Evolutionary conservation across 768 basidiomycete genomes (phyloP).

Genomic region (Suillus luteus): DNA sequence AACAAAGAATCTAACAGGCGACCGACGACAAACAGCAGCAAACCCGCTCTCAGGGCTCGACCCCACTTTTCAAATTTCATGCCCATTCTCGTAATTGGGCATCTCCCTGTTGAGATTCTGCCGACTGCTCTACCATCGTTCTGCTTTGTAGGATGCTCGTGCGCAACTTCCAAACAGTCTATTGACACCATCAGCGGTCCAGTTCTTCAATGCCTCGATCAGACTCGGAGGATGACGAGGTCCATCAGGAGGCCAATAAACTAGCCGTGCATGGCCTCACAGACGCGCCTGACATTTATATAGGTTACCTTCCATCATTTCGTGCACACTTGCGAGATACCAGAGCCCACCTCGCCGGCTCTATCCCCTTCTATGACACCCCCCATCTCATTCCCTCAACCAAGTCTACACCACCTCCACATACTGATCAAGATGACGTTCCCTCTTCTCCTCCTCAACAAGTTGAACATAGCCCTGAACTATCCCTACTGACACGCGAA

Average conservation of each 20-base stretch:
- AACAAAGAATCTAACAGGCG: too few species aligned
- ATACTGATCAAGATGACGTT: neutral
- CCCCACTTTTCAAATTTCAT: too few species aligned
- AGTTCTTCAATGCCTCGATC: neutral
- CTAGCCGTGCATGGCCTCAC: neutral
- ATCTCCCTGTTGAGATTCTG: neutral
- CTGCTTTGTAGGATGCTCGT: neutral
- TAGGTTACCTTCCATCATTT: conserved; percentile 29
- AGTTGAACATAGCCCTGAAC: neutral
- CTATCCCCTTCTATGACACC: neutral
- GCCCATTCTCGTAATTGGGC: too few species aligned
- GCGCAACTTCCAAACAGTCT: neutral
- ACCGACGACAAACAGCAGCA: too few species aligned
- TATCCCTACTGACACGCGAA: neutral
- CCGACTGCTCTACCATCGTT: neutral
- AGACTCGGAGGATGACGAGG: conserved; percentile 1
- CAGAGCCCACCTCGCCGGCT: conserved; percentile 18
- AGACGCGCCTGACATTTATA: conserved; percentile 19
- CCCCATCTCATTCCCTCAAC: too few species aligned
- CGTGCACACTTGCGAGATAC: conserved; percentile 31
- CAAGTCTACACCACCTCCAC: neutral
- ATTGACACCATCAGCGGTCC: neutral
- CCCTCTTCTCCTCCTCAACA: neutral
- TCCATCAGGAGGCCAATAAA: neutral
- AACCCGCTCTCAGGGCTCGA: too few species aligned